Conservation (phyloP, 2,329 filamentous ascomycete species). For the Diaporthe humulicola region DNA sequence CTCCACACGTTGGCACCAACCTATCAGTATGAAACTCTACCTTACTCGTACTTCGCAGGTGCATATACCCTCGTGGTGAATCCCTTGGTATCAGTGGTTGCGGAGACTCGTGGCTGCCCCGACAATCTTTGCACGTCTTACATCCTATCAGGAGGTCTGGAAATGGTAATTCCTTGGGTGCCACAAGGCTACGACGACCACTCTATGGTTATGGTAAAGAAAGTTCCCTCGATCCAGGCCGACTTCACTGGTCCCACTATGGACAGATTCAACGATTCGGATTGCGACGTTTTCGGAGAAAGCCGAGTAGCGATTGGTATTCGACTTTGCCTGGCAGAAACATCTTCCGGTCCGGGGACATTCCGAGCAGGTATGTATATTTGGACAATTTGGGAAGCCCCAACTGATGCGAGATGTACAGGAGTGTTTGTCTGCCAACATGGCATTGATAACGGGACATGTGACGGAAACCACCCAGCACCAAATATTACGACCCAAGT, state of each 20-base stretch:
- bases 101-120: slow-evolving; percentile 18
- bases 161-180: slow-evolving; percentile 39
- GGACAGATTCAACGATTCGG: background rate
- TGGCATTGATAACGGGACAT: background rate
- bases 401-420: background rate
- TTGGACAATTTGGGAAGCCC: no score
- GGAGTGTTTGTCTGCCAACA: background rate
- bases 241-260: background rate
- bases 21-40: slow-evolving; percentile 28
- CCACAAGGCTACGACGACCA: slow-evolving; percentile 33
- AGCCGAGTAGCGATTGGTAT: background rate
- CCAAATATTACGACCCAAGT: background rate
- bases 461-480: background rate
- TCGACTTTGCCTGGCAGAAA: background rate
- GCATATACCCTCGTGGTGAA: slow-evolving; percentile 39
- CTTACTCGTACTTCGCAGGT: slow-evolving; percentile 34
- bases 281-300: background rate
- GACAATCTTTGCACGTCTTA: slow-evolving; percentile 36
- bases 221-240: background rate
- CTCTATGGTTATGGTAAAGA: slow-evolving; percentile 20
- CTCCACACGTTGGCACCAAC: slow-evolving; percentile 6
- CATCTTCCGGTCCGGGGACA: background rate
- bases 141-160: slow-evolving; percentile 38
- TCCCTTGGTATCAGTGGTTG: slow-evolving; percentile 30
- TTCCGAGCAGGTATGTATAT: background rate